Base-by-base conservation (phyloP, 2,329 filamentous ascomycete species). In the Lasiodiplodia citricola region DNA sequence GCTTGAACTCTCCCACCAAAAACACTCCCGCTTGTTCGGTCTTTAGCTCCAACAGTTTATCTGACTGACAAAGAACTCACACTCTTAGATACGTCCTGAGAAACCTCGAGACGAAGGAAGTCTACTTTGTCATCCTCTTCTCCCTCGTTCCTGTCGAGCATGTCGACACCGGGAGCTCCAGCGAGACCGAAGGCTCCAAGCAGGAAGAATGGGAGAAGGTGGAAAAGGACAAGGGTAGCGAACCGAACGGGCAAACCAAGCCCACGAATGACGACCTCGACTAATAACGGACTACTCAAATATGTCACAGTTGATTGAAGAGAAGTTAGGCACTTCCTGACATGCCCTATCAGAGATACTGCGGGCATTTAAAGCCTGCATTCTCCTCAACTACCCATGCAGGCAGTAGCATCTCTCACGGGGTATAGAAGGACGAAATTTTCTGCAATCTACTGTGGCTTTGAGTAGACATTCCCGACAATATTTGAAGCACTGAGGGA, bases 31-130 rank as follows among this genome's bases (percentile, higher is more conserved):
- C 31, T 60, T 28, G 31, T 37, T 55, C 10, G 18, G 50, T 68
- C 31, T 65, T 44, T 41, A 8, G 25, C 63, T 47, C 11, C 21
- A 54, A 38, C 60, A 57, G 28, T 21, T 38, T 41, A 16, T 37
- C 54, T 64, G 56, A 68, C 55, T 69, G 58, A 60, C 47, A 86
- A 88, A 92, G 92, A 85, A 91, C 92, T 84, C 92, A 96, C 82
- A 86, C 90, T 73, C 87, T 96, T 82, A 94, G 94, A 87, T 97
- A 98, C 81, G 93, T 96, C 69, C 86, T 98, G 76, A 95, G 94
- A 77, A 92, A 97, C 80, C 88, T 88, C 70, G 80, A 84, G 25
- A 95, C 92, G 0, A 87, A 87, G 58, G 87, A 92, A 41, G 86
- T 92, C 18, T 92, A 97, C 74, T 88, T 97, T 37, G 92, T 95